phyloP scores from a whole-genome alignment of 2,329 filamentous ascomycete species.

The Botrytis medusae region DNA sequence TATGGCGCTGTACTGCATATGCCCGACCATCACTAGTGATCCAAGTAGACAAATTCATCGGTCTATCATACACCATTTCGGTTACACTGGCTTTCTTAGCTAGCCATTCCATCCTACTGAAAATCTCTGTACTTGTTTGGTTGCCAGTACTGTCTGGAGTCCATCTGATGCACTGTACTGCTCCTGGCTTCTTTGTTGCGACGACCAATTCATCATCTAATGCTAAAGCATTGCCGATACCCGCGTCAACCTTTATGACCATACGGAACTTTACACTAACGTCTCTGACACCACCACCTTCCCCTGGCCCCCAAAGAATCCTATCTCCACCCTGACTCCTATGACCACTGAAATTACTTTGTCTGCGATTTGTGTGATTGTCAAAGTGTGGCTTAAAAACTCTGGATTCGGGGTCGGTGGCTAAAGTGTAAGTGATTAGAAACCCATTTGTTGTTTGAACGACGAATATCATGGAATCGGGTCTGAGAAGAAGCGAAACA shows the following conservation, averaged over 20 bases:
- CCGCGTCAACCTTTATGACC: slow-evolving; percentile 97
- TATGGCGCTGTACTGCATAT: slow-evolving; percentile 80
- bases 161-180: slow-evolving; percentile 97
- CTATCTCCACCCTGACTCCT: slow-evolving; percentile 51
- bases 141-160: slow-evolving; percentile 76
- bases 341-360: slow-evolving; percentile 60
- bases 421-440: slow-evolving; percentile 90
- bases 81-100: slow-evolving; percentile 72
- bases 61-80: slow-evolving; percentile 90
- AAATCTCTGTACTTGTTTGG: slow-evolving; percentile 86
- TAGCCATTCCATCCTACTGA: slow-evolving; percentile 84
- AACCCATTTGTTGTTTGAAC: slow-evolving; percentile 84
- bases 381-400: slow-evolving; percentile 84
- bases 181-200: slow-evolving; percentile 84
- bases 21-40: slow-evolving; percentile 82
- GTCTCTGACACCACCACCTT: slow-evolving; percentile 79
- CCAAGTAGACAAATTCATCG: slow-evolving; percentile 96
- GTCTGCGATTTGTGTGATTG: slow-evolving; percentile 62
- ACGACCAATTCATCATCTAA: slow-evolving; percentile 92
- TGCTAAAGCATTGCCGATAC: slow-evolving; percentile 82
- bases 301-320: slow-evolving; percentile 73
- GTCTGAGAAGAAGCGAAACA: slow-evolving; percentile 78
- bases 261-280: slow-evolving; percentile 90
- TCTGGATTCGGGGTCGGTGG: slow-evolving; percentile 75
- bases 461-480: slow-evolving; percentile 89